These are phyloP conservation scores for Claviceps pusilla DNA, from an alignment of 2,329 filamentous ascomycete species.

Conservation along the genomic window DNA sequence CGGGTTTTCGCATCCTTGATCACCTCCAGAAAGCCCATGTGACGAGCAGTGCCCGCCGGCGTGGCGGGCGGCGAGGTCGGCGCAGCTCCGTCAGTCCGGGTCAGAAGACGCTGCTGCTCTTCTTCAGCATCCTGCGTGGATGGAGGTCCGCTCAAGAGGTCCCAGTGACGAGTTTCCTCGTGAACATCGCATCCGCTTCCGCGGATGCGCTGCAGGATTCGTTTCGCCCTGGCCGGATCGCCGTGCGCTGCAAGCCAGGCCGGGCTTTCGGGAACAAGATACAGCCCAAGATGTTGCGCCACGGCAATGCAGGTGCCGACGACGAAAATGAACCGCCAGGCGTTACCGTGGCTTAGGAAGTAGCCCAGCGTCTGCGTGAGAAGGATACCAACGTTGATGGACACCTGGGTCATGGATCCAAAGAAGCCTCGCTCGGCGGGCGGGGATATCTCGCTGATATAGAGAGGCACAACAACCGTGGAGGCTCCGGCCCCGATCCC, in stretches of 20 bases:
- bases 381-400: conserved; percentile 83
- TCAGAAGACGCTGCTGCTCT: conserved; percentile 44
- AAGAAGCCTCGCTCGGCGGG: conserved; percentile 63
- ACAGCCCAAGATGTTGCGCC: conserved; percentile 53
- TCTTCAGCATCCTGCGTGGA: conserved; percentile 40
- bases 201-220: conserved; percentile 59
- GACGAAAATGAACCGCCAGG: conserved; percentile 75
- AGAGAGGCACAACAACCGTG: conserved; percentile 86
- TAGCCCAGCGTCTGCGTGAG: conserved; percentile 71
- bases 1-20: conserved; percentile 52
- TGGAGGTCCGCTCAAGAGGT: conserved; percentile 18
- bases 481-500: conserved; percentile 77
- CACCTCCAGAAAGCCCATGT: conserved; percentile 50
- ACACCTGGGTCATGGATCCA: conserved; percentile 73
- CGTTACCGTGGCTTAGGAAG: conserved; percentile 63
- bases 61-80: conserved; percentile 2
- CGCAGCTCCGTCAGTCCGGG: conserved; percentile 13
- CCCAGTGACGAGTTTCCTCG: conserved; percentile 54
- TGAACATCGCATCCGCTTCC: conserved; percentile 54
- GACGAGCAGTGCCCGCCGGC: conserved; percentile 6
- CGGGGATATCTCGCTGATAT: conserved; percentile 83
- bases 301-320: conserved; percentile 54
- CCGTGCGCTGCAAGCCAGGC: conserved; percentile 65
- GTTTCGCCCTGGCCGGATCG: conserved; percentile 45
- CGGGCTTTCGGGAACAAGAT: conserved; percentile 73